Base-by-base conservation (phyloP, 805 yeast species). In the Cyberlindnera lachancei region DNA sequence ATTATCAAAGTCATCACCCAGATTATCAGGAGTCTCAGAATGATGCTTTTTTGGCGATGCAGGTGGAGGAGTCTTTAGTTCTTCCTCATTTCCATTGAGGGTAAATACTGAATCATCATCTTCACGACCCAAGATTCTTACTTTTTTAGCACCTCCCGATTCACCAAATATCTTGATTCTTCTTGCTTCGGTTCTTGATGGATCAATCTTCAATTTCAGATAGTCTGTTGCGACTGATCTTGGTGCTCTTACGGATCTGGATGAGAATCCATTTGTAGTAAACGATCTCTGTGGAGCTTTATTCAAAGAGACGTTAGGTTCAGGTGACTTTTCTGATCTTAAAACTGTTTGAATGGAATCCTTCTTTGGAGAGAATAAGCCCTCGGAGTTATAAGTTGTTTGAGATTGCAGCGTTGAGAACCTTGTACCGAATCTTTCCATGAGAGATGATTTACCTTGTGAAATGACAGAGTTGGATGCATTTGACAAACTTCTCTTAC, bases 131-230 rank as follows among this genome's bases (percentile, higher is more conserved):
- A 51, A 28, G n/a, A 46, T 45, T 36, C 51, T 46, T 10, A 51
- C 42, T 27, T 48, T 52, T 22, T 40, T 37, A 12, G 50, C 52
- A 19, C 48, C 48, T 9, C 55, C 53, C 21, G 42, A 25, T 23
- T 44, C 41, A 24, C 55, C 55, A 36, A 63, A 48, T 4, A 66
- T 43, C 38, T 58, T 63, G 25, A 60, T 29, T 41, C 63, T 61
- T 41, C 66, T 64, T 0, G 69, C 65, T 7, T 65, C 68, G 25
- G 64, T 61, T 42, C 68, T 58, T 4, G 47, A 44, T 12, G 67
- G 58, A 34, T 66, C 69, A 13, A 65, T 61, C 25, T 59, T 59
- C 30, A 66, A 36, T 37, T 53, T 62, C 28, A 51, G 27, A 15
- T 35, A 46, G 12, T 46, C 52, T 13, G 46, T 42, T 1, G 49